A percentile compares a stretch with the other conserved stretches of the same genome.
Conservation (phyloP, 257 asterid species). For the Capsicum rhomboideum region DNA sequence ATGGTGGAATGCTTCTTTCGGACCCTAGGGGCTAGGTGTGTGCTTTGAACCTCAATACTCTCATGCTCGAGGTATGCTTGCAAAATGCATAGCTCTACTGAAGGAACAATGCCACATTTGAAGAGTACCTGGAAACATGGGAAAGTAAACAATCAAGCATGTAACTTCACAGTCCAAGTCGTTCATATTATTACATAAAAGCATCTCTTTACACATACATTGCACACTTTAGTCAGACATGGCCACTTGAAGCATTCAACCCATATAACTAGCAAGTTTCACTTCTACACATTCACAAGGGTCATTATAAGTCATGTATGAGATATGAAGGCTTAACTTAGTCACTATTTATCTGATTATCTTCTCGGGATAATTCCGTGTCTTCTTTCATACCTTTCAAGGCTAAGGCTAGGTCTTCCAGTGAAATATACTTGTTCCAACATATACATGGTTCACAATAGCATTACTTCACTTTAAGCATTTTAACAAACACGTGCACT, state of each 20-base stretch:
- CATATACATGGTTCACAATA: neutral
- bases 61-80: neutral
- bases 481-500: neutral
- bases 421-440: neutral
- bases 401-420: neutral
- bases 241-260: neutral
- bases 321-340: neutral
- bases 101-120: too few species aligned
- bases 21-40: neutral
- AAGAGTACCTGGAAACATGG: too few species aligned
- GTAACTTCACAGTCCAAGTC: neutral
- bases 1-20: neutral
- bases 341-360: neutral
- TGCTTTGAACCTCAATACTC: neutral
- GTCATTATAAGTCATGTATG: neutral
- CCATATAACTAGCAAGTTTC: neutral
- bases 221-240: neutral
- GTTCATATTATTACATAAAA: neutral
- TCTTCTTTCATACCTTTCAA: neutral
- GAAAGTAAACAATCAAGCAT: too few species aligned
- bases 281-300: neutral
- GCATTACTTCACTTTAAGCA: neutral
- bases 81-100: too few species aligned
- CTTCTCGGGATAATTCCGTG: constrained; percentile 5
- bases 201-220: neutral